Evolutionary conservation across 2,329 filamentous ascomycete genomes (phyloP), one percentile per base, ranked within the genome.

Genomic region (Neonectria hederae): DNA sequence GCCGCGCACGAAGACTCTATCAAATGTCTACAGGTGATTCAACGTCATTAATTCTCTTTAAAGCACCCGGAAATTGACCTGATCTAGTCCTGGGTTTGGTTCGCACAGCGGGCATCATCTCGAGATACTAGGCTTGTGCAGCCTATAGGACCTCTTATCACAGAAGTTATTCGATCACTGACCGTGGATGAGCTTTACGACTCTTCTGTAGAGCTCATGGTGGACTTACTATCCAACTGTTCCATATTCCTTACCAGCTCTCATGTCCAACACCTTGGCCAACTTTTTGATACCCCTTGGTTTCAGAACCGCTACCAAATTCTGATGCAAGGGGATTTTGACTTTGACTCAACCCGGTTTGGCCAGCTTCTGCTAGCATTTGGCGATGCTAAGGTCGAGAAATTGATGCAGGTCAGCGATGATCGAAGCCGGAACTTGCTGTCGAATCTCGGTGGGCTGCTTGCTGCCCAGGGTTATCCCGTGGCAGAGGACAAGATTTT

Each of bases 401-500:
- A 86, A 51, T 78, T 93, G 14, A 87, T 89, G 73, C 81, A 86
- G 63, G 78, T 81, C 49, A 79, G 80, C 2, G 82, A 86, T 28
- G 75, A 80, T n/a, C 83, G 83, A 48, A 84, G 82, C 11, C 82
- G 84, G 59, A 80, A 81, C 30, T 82, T 91, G 54, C 77, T 92
- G 14, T 79, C 80, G 3, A 85, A 83, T 35, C 81, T 92, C n/a
- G 87, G 86, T 64, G 87, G 88, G 4, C 83, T 96, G 5, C 81
- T 94, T 24, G 84, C 84, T 21, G 86, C 89, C 13, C 82, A 88
- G 13, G 92, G 92, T 2, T 86, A 88, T 70, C 87, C 91, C 1
- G 89, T 90, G 1, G 86, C 86, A 4, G 92, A 95, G 59, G 91
- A 96, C 72, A 89, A 88, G 67, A 87, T 94, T 11, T 94, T 93